Conservation (phyloP, 2,329 filamentous ascomycete genomes). For the Lasiodiplodia gonubiensis region DNA sequence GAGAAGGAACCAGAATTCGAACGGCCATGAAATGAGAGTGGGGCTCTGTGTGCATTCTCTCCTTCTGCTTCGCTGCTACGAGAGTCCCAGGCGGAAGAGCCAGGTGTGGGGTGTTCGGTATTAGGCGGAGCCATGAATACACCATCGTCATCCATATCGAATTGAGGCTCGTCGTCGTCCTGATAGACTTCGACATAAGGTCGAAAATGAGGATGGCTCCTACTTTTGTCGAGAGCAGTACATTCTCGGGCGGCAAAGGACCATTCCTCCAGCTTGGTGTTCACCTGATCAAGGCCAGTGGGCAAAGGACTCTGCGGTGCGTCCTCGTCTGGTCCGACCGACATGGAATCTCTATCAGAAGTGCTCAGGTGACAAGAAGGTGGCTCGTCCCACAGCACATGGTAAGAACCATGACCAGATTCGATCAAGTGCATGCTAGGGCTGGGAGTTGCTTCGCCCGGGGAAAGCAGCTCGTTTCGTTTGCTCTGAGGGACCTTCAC, state of each 20-base stretch:
- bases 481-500: constrained; percentile 37
- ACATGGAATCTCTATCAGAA: neutral
- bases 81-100: constrained; percentile 35
- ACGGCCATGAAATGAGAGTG: neutral
- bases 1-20: neutral
- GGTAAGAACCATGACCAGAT: constrained; percentile 38
- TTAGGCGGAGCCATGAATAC: constrained; percentile 38
- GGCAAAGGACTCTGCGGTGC: constrained; percentile 33
- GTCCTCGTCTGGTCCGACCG: constrained; percentile 31
- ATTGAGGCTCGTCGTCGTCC: constrained; percentile 25
- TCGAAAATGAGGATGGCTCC: constrained; percentile 30
- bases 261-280: constrained; percentile 42
- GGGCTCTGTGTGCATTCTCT: neutral
- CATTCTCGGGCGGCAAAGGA: constrained; percentile 30
- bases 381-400: constrained; percentile 41
- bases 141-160: constrained; percentile 24
- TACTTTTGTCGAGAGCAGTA: constrained; percentile 9
- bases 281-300: constrained; percentile 39
- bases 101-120: constrained; percentile 37
- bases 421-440: constrained; percentile 44
- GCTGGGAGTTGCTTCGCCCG: constrained; percentile 33
- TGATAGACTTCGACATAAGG: constrained; percentile 32
- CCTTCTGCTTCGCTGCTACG: constrained; percentile 32
- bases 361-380: constrained; percentile 30
- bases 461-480: neutral